phyloP scores from a whole-genome alignment of 2,329 filamentous ascomycete genomes.

The Pseudogymnoascus sp. region DNA sequence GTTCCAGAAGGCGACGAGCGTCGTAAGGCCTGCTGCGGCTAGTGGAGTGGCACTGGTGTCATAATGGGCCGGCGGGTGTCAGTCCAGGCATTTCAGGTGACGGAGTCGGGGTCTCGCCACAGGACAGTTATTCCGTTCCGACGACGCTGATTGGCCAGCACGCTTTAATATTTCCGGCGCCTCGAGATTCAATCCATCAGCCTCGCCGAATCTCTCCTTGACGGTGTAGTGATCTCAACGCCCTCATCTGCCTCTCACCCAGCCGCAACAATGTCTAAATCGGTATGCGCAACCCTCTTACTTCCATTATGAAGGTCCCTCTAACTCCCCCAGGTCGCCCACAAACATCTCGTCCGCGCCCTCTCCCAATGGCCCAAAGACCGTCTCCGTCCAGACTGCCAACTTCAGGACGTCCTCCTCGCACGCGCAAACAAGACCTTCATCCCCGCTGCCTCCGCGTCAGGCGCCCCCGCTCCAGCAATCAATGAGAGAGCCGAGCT shows the following conservation, averaged over 20 bases:
- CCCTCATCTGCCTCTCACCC: neutral
- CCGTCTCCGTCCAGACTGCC: constrained; percentile 52
- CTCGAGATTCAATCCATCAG: constrained; percentile 5
- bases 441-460: constrained; percentile 13
- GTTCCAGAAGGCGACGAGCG: constrained; percentile 2
- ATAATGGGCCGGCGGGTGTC: neutral
- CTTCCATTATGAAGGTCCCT: neutral
- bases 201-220: neutral
- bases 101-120: neutral
- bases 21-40: constrained; percentile 1
- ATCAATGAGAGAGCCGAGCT: constrained; percentile 41
- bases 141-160: neutral
- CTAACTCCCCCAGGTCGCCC: constrained; percentile 31
- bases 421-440: constrained; percentile 35
- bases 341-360: constrained; percentile 41
- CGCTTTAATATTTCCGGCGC: neutral
- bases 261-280: constrained; percentile 24
- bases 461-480: constrained; percentile 17
- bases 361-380: constrained; percentile 57
- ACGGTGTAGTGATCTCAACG: neutral
- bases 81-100: neutral
- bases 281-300: constrained; percentile 17
- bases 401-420: constrained; percentile 50
- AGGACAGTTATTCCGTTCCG: neutral
- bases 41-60: neutral